Evolutionary conservation across 352 stramenopile species (phyloP).

Genomic region (Halophytophthora polymorphica): DNA sequence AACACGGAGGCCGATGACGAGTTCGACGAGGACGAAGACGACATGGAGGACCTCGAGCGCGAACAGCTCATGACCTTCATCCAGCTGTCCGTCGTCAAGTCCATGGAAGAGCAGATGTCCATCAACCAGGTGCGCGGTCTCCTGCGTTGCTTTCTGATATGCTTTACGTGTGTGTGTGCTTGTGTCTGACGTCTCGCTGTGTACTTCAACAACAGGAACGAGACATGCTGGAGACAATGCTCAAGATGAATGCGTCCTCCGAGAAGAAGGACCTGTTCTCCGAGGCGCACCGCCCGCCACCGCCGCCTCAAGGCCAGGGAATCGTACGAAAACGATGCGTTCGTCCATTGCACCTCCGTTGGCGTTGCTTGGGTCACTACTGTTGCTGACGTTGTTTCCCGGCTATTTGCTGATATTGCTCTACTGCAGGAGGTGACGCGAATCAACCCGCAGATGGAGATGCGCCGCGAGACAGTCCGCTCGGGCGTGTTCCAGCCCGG

Average conservation of each 20-base stretch:
- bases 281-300: constrained; percentile 58
- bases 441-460: constrained; percentile 85
- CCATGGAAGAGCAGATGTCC: constrained; percentile 70
- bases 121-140: constrained; percentile 57
- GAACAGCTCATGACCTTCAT: constrained; percentile 84
- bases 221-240: constrained; percentile 86
- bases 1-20: constrained; percentile 18
- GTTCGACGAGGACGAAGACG: constrained; percentile 50
- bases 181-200: neutral
- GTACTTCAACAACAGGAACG: constrained; percentile 31
- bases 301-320: constrained; percentile 61
- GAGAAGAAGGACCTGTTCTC: constrained; percentile 65
- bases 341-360: no score
- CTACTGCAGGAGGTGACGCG: constrained; percentile 66
- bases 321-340: no score
- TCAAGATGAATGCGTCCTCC: constrained; percentile 69
- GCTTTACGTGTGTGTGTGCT: no score
- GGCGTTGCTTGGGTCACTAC: no score
- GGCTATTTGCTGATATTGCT: constrained; percentile 5
- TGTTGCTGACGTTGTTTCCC: constrained; percentile 1
- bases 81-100: constrained; percentile 69
- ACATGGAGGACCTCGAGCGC: constrained; percentile 72
- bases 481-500: constrained; percentile 92
- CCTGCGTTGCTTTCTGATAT: neutral
- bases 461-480: constrained; percentile 83